These are phyloP conservation scores for Scheffersomyces segobiensis DNA, from an alignment of 1,139 yeast genomes.

Conservation along the genomic window DNA sequence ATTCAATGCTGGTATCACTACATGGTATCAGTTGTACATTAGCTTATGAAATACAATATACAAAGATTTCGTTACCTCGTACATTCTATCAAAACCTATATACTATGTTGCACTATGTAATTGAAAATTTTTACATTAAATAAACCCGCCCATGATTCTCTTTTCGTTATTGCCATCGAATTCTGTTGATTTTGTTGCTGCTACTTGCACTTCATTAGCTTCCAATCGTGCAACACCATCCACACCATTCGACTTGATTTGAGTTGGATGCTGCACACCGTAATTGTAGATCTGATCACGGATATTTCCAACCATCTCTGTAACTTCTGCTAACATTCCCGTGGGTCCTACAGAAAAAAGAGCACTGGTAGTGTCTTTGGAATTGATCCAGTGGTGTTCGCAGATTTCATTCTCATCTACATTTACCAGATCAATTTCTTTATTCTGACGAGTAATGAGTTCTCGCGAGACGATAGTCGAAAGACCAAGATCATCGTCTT, in stretches of 20 bases:
- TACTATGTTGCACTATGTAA: too few relatives aligned
- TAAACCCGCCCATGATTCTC: conserved; percentile 13
- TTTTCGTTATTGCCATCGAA: neutral
- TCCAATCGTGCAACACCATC: too few relatives aligned
- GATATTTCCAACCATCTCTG: conserved; percentile 48
- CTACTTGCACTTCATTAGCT: too few relatives aligned
- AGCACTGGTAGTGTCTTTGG: conserved; percentile 47
- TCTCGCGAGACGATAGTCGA: conserved; percentile 38
- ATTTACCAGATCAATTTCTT: conserved; percentile 28
- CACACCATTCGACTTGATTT: too few relatives aligned
- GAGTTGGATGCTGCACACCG: conserved; percentile 6
- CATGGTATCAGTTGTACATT: too few relatives aligned
- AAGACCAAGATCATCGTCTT: conserved; percentile 29
- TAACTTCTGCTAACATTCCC: conserved; percentile 63
- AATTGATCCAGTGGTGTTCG: conserved; percentile 52
- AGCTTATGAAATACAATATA: too few relatives aligned
- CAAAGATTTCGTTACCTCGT: too few relatives aligned
- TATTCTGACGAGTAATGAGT: conserved; percentile 32
- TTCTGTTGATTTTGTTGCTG: too few relatives aligned
- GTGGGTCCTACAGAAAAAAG: conserved; percentile 71
- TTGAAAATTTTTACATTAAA: too few relatives aligned
- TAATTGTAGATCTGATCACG: conserved; percentile 39
- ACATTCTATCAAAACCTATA: too few relatives aligned
- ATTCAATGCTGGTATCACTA: too few relatives aligned
- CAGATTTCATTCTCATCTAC: conserved; percentile 13